Base-by-base conservation (phyloP, 768 basidiomycete species). In the Pleurotus citrinopileatus region DNA sequence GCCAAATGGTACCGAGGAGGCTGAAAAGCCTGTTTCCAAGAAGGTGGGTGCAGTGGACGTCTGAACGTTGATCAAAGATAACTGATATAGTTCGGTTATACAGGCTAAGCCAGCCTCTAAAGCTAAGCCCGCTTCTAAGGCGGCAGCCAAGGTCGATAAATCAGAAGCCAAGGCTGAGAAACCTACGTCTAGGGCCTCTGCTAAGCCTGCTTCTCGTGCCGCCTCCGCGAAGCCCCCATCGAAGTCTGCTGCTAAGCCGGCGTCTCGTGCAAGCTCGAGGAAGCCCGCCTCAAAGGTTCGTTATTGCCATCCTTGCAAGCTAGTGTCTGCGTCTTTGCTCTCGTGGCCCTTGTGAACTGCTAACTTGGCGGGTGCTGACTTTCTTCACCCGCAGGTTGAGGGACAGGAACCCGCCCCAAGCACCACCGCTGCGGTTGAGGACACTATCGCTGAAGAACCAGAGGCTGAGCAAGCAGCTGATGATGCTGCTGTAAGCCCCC, bases 391-490 rank as follows among this genome's bases (percentile, higher is more conserved):
- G n/a, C 45, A 75, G 71, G 73, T 65, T 38, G 77, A 73, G 51
- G 72, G 66, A 22, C 69, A 70, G 55, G 74, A 68, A 55, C 67
- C 73, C 13, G 72, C 69, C 53, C 70, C 74, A 25, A 65, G 65
- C 23, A 65, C 68, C 9, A 66, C 62, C 37, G 70, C 72, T 27
- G 58, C 67, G 28, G 67, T 68, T 34, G 66, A 60, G 19, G 78
- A 76, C 55, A 75, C 82, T 17, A 86, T 86, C 56, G 75, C 70
- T 25, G 83, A 85, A 61, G 82, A 84, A 48, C 76, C 77, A 9
- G 75, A 77, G 55, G 70, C 70, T 44, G 78, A 73, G 57, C 66
- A 61, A 3, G 73, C 76, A 42, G 73, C 69, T 40, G 69, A 60
- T 4, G 73, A 63, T 50, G 55, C 62, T 12, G 60, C 50, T 26